phyloP scores from a whole-genome alignment of 2,329 filamentous ascomycete genomes.

The Mycosphaerella sp. region DNA sequence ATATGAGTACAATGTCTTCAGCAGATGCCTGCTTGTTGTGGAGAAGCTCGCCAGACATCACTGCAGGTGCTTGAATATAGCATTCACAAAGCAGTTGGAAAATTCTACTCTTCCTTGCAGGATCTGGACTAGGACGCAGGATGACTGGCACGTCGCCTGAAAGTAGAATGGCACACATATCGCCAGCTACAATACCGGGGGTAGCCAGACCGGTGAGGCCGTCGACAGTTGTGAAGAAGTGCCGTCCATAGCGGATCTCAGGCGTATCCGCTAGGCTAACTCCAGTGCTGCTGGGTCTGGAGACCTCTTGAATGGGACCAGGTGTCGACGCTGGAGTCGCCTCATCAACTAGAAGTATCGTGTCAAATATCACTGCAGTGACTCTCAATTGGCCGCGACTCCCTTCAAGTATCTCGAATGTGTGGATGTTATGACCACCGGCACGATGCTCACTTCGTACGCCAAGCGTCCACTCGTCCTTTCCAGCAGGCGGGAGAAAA shows the following conservation, averaged over 20 bases:
- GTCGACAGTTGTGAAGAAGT: constrained; percentile 25
- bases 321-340: constrained; percentile 26
- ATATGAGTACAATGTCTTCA: constrained; percentile 28
- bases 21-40: constrained; percentile 16
- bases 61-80: constrained; percentile 21
- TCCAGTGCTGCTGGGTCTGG: constrained; percentile 1
- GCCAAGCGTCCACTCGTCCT: constrained; percentile 26
- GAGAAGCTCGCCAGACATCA: constrained; percentile 28
- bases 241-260: constrained; percentile 26
- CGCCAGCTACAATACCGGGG: constrained; percentile 22
- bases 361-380: constrained; percentile 26
- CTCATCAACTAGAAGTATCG: constrained; percentile 22
- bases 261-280: constrained; percentile 3
- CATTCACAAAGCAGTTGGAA: constrained; percentile 30
- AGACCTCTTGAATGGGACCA: constrained; percentile 11
- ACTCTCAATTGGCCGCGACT: constrained; percentile 21
- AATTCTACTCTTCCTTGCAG: constrained; percentile 15
- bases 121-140: constrained; percentile 20
- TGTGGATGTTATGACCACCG: constrained; percentile 23
- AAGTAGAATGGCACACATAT: constrained; percentile 24
- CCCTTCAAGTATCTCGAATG: constrained; percentile 26
- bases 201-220: constrained; percentile 27
- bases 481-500: constrained; percentile 17
- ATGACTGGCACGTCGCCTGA: constrained; percentile 31
- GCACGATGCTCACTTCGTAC: constrained; percentile 26